Conservation (phyloP, 1,139 yeast genomes). For the Protomyces inundatus region DNA sequence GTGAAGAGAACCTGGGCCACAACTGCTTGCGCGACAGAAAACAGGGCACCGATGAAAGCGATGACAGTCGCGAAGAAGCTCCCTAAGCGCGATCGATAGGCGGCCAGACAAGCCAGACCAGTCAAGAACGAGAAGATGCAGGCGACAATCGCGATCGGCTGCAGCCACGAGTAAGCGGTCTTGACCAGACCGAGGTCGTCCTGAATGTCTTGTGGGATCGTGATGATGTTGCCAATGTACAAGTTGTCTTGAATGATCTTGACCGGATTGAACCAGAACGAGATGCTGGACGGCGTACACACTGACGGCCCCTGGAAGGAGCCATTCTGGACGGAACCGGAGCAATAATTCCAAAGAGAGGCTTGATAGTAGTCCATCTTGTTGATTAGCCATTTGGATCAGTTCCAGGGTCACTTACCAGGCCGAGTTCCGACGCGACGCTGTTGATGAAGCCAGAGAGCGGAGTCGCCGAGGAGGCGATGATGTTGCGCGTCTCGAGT, state of each 20-base stretch:
- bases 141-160: not conserved
- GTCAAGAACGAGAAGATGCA: not conserved
- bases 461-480: not conserved
- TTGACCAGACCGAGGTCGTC: not conserved
- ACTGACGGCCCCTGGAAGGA: not conserved
- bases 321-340: not conserved
- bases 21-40: not conserved
- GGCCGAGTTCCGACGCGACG: not conserved
- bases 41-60: not conserved
- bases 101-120: not conserved
- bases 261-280: constrained; percentile 3
- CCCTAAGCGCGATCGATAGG: not conserved
- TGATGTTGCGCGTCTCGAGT: not conserved
- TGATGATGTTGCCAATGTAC: not conserved
- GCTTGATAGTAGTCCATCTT: constrained; percentile 1
- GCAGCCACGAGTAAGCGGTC: not conserved
- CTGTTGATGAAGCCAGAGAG: not conserved
- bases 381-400: not conserved
- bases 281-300: not conserved
- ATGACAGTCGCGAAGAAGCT: not conserved
- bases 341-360: not conserved
- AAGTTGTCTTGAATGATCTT: not conserved
- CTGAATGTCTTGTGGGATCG: not conserved
- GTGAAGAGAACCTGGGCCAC: not conserved
- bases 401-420: not conserved